These are phyloP conservation scores for Leccinum angustisporum DNA, from an alignment of 1,284 basidiomycete species.

Conservation along the genomic window DNA sequence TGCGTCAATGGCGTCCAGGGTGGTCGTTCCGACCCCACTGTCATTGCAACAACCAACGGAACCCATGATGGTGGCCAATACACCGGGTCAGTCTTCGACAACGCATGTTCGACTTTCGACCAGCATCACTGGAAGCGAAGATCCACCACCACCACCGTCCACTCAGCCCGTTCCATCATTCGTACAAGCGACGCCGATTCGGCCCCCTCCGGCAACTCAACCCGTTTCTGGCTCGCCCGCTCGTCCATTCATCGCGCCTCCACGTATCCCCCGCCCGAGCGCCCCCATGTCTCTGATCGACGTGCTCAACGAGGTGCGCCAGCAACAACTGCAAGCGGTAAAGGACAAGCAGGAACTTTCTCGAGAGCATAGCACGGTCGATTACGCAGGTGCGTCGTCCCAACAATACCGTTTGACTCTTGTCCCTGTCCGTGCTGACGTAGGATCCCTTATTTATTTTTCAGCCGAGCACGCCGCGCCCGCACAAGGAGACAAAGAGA, in stretches of 20 bases:
- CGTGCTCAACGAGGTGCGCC: constrained; percentile 20
- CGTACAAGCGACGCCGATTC: neutral
- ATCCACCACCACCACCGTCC: neutral
- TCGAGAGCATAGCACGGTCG: neutral
- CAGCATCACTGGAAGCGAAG: neutral
- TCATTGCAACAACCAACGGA: neutral
- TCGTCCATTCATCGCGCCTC: constrained; percentile 23
- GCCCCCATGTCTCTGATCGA: constrained; percentile 23
- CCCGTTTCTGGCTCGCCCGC: constrained; percentile 5
- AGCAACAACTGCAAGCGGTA: neutral
- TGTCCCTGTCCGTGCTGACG: constrained; percentile 4
- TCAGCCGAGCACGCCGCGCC: constrained; percentile 1
- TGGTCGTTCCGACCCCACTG: neutral
- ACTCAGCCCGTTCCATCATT: constrained; percentile 4
- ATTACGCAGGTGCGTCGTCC: constrained; percentile 3
- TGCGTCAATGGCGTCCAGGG: neutral
- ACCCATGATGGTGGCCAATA: neutral
- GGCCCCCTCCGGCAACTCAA: constrained; percentile 7
- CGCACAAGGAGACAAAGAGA: neutral
- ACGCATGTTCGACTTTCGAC: neutral
- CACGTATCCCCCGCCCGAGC: constrained; percentile 21
- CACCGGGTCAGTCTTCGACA: neutral
- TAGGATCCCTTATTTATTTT: neutral
- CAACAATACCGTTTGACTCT: neutral
- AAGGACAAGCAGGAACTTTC: neutral